Conservation (phyloP, 1,284 basidiomycete species). For the Tausonia pullulans region DNA sequence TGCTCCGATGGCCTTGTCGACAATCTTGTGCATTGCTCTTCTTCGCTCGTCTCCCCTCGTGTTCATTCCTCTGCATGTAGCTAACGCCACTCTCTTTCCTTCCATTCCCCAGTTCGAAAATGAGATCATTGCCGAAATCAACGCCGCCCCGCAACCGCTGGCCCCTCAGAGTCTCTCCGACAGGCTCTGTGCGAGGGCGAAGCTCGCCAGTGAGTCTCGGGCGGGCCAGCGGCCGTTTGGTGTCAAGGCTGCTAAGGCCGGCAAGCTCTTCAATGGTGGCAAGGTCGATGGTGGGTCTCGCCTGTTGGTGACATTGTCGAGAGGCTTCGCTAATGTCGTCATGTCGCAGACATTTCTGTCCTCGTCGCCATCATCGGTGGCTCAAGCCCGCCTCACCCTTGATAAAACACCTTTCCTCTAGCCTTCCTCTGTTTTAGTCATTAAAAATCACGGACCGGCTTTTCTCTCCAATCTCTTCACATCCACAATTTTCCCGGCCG, state of each 20-base stretch:
- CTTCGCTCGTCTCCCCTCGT: conserved; percentile 2
- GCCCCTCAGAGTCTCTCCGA: conserved; percentile 43
- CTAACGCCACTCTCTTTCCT: not conserved
- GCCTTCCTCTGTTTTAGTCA: no score
- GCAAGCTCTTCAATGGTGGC: conserved; percentile 38
- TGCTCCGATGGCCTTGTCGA: conserved; percentile 84
- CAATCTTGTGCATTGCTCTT: conserved; percentile 38
- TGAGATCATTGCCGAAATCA: not conserved
- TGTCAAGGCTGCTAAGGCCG: conserved; percentile 44
- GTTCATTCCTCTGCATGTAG: not conserved
- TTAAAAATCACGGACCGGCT: no score
- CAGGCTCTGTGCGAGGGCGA: conserved; percentile 40
- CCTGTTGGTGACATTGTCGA: conserved; percentile 3
- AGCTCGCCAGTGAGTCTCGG: conserved; percentile 36
- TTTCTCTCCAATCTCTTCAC: no score
- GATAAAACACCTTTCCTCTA: not conserved
- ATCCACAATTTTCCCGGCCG: no score
- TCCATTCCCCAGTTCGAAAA: not conserved
- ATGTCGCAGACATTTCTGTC: conserved; percentile 28
- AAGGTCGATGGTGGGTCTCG: conserved; percentile 29
- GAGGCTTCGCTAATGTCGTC: not conserved
- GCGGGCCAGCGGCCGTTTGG: conserved; percentile 41
- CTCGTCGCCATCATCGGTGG: conserved; percentile 24
- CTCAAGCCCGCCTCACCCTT: not conserved
- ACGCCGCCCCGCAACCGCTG: conserved; percentile 26